Evolutionary conservation across 176 grass and related monocot genomes (phyloP).

Genomic region (Musa beccarii): DNA sequence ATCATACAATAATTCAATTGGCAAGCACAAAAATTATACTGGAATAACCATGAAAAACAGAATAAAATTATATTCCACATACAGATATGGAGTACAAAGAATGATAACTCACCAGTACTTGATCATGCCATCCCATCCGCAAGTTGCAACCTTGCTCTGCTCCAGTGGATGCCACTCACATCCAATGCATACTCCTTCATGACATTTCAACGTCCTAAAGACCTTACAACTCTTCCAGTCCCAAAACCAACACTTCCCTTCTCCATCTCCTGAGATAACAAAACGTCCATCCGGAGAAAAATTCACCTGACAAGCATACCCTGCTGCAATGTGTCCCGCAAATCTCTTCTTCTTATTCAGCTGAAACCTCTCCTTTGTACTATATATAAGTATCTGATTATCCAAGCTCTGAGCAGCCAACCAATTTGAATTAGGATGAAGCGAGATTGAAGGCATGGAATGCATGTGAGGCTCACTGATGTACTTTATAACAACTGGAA

Average conservation of each 20-base stretch:
- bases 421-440: slow-evolving; percentile 96
- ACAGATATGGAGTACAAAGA: neutral
- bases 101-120: slow-evolving; percentile 74
- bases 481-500: slow-evolving; percentile 98
- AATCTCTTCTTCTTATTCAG: slow-evolving; percentile 99
- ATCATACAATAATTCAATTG: neutral
- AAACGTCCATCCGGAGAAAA: slow-evolving; percentile 95
- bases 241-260: slow-evolving; percentile 98
- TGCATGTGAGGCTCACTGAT: slow-evolving; percentile 99
- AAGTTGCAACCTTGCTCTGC: slow-evolving; percentile 95
- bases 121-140: slow-evolving; percentile 96
- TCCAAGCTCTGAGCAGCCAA: slow-evolving; percentile 92
- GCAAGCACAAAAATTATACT: neutral
- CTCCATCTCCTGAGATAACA: slow-evolving; percentile 93
- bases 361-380: slow-evolving; percentile 96
- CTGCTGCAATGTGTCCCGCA: slow-evolving; percentile 88
- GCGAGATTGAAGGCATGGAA: slow-evolving; percentile 82
- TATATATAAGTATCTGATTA: slow-evolving; percentile 99
- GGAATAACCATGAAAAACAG: neutral
- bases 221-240: slow-evolving; percentile 97
- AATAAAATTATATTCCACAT: neutral
- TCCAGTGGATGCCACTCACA: slow-evolving; percentile 97
- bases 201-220: slow-evolving; percentile 80
- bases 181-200: slow-evolving; percentile 90
- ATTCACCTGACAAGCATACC: slow-evolving; percentile 96